Percentiles rank a stretch among this genome's conserved stretches.
These are phyloP conservation scores for Myxozyma udenii DNA, from an alignment of 805 yeast species.

Conservation along the genomic window DNA sequence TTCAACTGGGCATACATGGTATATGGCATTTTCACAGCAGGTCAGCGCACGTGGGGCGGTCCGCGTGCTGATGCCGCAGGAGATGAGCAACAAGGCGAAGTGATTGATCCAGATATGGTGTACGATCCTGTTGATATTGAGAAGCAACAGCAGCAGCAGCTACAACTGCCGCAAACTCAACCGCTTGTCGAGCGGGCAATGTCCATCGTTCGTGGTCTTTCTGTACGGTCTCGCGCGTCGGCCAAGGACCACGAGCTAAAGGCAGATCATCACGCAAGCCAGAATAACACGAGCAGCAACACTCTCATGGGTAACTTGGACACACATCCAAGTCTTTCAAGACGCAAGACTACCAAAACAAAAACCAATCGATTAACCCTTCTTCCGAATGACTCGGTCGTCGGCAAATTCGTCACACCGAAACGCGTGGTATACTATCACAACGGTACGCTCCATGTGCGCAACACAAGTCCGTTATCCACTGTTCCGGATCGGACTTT, in stretches of 20 bases:
- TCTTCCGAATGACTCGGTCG: slow-evolving; percentile 20
- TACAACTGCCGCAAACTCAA: background rate
- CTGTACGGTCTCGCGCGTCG: background rate
- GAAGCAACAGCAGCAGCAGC: background rate
- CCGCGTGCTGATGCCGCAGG: slow-evolving; percentile 25
- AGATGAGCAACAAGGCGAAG: slow-evolving; percentile 5
- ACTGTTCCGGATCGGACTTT: background rate
- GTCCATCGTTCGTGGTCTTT: background rate
- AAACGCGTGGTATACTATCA: slow-evolving; percentile 2
- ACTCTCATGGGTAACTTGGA: background rate
- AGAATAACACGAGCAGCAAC: background rate
- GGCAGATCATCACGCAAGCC: background rate
- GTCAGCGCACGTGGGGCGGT: slow-evolving; percentile 28
- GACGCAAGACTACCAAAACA: background rate
- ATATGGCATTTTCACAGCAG: slow-evolving; percentile 26
- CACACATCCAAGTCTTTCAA: background rate
- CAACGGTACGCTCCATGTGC: slow-evolving; percentile 2
- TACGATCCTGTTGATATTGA: slow-evolving; percentile 8
- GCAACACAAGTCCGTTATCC: background rate
- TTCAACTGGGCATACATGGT: slow-evolving; percentile 26
- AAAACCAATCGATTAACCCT: slow-evolving; percentile 6
- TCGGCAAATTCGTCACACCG: slow-evolving; percentile 15
- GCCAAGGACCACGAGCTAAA: no score
- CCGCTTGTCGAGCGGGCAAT: background rate
- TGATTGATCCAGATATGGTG: slow-evolving; percentile 2